Base-by-base conservation (phyloP, 2,329 filamentous ascomycete genomes). In the Bipolaris zeicola region DNA sequence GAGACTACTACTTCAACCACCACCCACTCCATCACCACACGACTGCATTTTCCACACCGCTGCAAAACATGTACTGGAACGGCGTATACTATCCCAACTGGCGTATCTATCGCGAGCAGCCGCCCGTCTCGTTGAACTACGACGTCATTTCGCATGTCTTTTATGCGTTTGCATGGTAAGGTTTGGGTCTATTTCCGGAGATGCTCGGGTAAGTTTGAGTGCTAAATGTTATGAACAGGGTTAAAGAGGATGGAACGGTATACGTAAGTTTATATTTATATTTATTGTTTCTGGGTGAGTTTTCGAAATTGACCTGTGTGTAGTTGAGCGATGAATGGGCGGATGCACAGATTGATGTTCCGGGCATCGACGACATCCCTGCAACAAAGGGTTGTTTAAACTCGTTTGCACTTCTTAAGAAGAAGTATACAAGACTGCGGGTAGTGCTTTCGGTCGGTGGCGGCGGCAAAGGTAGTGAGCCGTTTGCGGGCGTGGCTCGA, bases 1-100 rank as follows among this genome's bases (percentile, higher is more conserved):
- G 70, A 67, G 28, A 57, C 63, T 62, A 65, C 59, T 66, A 65
- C 59, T 66, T 64, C 62, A 58, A 28, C 26, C 26, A 50, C 55
- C 26, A 46, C 50, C 62, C 52, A 47, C 62, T 54, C 55, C 52
- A 60, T 62, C 61, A 69, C 65, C 47, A 71, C 65, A 67, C 52
- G 63, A 52, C 55, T 26, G 51, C 55, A 49, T 69, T 69, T 61
- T 70, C 68, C 39, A 60, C 67, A 63, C 66, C 64, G 51, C 62
- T 67, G 43, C 57, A 72, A 67, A 67, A 61, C 28, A 78, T 78
- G 76, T 78, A 71, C 55, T 71, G 85, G 69, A 95, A 95, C 75
- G 90, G 88, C 20, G 89, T 92, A 16, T 95, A 94, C 78, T 95
- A 91, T 74, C 89, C 90, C n/a, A 94, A 91, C 76, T 87, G 86